Conservation (phyloP, 2,329 filamentous ascomycete genomes). For the Microsporum audouinii region DNA sequence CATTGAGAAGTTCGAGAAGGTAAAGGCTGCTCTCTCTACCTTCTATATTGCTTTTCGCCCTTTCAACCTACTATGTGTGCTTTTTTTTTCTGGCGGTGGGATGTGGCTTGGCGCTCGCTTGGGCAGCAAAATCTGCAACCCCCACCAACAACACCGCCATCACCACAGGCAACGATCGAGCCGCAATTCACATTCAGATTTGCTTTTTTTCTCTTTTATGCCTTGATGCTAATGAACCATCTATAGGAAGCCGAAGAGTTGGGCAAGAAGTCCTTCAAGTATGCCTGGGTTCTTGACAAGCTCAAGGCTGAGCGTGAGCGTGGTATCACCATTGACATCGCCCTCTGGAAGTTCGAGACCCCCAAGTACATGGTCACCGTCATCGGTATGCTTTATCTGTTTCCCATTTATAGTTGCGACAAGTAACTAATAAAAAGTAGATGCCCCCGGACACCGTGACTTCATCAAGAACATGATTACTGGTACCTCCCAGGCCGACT, state of each 20-base stretch:
- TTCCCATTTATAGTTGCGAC: neutral
- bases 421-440: slow-evolving; percentile 31
- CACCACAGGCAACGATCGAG: neutral
- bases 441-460: slow-evolving; percentile 99
- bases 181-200: neutral
- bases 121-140: slow-evolving; percentile 3
- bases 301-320: slow-evolving; percentile 99
- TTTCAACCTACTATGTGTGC: slow-evolving; percentile 4
- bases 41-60: slow-evolving; percentile 17
- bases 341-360: slow-evolving; percentile 99
- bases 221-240: slow-evolving; percentile 14
- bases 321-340: slow-evolving; percentile 99
- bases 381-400: slow-evolving; percentile 56
- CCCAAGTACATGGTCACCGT: slow-evolving; percentile 96
- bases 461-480: slow-evolving; percentile 99
- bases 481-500: slow-evolving; percentile 99
- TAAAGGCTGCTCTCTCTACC: slow-evolving; percentile 37
- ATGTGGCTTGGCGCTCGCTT: neutral
- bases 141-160: slow-evolving; percentile 7
- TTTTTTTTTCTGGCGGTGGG: slow-evolving; percentile 4
- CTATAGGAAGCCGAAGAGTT: slow-evolving; percentile 90
- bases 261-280: slow-evolving; percentile 99
- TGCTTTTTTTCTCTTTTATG: neutral
- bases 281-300: slow-evolving; percentile 99
- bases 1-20: slow-evolving; percentile 99